Evolutionary conservation across 768 basidiomycete species (phyloP), one percentile per base, ranked within the genome.

Genomic region (Coprinopsis sp.): DNA sequence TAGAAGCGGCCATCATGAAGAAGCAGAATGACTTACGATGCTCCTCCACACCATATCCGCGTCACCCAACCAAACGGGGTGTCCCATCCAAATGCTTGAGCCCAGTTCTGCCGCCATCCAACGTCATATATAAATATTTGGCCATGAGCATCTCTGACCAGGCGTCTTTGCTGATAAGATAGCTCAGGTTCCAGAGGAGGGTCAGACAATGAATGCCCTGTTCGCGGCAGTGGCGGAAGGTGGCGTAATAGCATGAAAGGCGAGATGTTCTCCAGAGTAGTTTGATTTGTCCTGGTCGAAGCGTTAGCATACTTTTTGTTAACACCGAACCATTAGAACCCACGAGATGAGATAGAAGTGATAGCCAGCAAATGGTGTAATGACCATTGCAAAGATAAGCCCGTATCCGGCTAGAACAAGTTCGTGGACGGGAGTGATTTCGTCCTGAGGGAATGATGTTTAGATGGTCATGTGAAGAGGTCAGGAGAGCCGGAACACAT

Each of bases 351-450:
- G 78, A 59, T 89, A 91, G 33, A 85, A 54, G 60, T 92, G 89
- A 54, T 88, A 92, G 39, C 66, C 59, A 25, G 81, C 73, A 64
- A 92, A 92, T 14, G 87, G 80, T 21, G 88, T 90, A 41, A 91
- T 69, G 44, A 85, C 74, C 23, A 87, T 64, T 6, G 76, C 57
- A 54, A 89, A 79, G 10, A 82, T 62, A 12, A 76, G 55, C 3
- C 85, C 84, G 28, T 70, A 59, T 49, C 82, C 73, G n/a, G 76
- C 68, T 33, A 91, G 70, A 33, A 78, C 66, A 27, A 91, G 67
- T 63, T 82, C 82, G 55, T 91, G 87, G 22, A 91, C 61, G 21
- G 87, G 85, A 3, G 81, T 82, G 34, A 63, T 55, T 59, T 80
- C 73, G 51, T 87, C 74, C 82, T 90, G 21, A 12, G 46, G 13